Percentiles rank a stretch among this genome's conserved stretches.
Evolutionary conservation across 2,329 filamentous ascomycete species (phyloP).

Genomic region (Phoma sp.): DNA sequence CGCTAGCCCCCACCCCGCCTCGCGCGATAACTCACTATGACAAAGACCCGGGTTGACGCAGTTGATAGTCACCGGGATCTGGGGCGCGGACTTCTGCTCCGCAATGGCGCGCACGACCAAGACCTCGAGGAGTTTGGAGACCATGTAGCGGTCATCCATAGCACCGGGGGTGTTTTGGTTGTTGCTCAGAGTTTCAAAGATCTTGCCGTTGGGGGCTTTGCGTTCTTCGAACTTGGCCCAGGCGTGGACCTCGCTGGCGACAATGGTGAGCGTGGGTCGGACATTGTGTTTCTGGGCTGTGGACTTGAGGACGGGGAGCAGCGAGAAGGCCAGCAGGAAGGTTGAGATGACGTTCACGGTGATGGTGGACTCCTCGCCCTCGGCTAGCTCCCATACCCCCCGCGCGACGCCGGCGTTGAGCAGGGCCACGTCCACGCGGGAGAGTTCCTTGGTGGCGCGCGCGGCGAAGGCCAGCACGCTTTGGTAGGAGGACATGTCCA

Average conservation of each 20-base stretch:
- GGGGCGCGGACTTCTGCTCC: conserved; percentile 4
- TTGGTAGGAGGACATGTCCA: conserved; percentile 30
- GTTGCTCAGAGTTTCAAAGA: conserved; percentile 25
- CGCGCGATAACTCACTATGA: conserved; percentile 41
- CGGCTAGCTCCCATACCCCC: conserved; percentile 20
- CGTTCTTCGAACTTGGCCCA: conserved; percentile 21
- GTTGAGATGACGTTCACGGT: conserved; percentile 61
- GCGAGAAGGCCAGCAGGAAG: conserved; percentile 55
- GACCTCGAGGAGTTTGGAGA: conserved; percentile 36
- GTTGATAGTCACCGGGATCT: conserved; percentile 35
- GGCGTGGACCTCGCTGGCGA: conserved; percentile 17
- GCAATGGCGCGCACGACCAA: conserved; percentile 28
- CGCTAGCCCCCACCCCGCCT: conserved; percentile 18
- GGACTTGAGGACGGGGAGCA: conserved; percentile 46
- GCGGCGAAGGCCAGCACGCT: conserved; percentile 26
- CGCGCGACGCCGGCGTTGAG: conserved; percentile 43
- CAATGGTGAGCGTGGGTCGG: conserved; percentile 23
- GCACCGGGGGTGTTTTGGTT: conserved; percentile 1
- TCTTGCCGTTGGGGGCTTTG: conserved; percentile 22
- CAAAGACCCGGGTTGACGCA: conserved; percentile 17
- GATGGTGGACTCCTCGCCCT: conserved; percentile 49
- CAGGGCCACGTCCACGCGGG: conserved; percentile 38
- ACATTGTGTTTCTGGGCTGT: conserved; percentile 24
- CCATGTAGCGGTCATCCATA: conserved; percentile 11
- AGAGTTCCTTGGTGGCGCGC: conserved; percentile 26